These are phyloP conservation scores for Gentiana macrophylla DNA, from an alignment of 257 asterid species.

Conservation along the genomic window DNA sequence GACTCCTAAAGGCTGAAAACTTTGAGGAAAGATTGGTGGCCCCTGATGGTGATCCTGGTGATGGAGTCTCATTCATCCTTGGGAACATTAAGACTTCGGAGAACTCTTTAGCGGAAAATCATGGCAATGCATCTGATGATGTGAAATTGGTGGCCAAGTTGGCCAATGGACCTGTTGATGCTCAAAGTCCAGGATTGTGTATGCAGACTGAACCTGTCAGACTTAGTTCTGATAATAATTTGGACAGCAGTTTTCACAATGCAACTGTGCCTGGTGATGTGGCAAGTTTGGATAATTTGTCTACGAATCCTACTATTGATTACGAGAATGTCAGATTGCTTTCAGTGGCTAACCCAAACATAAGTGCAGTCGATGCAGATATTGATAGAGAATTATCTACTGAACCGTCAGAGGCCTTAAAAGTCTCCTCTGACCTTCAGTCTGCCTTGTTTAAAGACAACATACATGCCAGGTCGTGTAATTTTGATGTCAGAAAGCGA, in stretches of 20 bases:
- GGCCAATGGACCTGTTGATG: slow-evolving; percentile 20
- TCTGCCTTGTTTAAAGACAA: slow-evolving; percentile 16
- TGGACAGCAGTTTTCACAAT: slow-evolving; percentile 30
- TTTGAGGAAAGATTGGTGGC: slow-evolving; percentile 30
- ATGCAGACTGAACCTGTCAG: slow-evolving; percentile 19
- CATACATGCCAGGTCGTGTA: slow-evolving; percentile 18
- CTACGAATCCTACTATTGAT: slow-evolving; percentile 21
- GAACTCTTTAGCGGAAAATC: slow-evolving; percentile 23
- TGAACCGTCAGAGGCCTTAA: slow-evolving; percentile 20
- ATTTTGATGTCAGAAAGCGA: slow-evolving; percentile 33
- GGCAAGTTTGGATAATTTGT: slow-evolving; percentile 19
- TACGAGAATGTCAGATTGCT: slow-evolving; percentile 23
- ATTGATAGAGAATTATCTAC: slow-evolving; percentile 20
- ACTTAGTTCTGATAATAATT: slow-evolving; percentile 19
- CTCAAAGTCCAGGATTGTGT: slow-evolving; percentile 29
- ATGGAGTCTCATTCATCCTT: slow-evolving; percentile 55
- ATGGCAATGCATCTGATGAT: slow-evolving; percentile 29
- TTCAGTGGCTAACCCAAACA: slow-evolving; percentile 25
- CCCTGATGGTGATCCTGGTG: slow-evolving; percentile 48
- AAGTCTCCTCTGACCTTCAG: slow-evolving; percentile 18
- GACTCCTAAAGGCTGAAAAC: slow-evolving; percentile 50
- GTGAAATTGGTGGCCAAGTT: slow-evolving; percentile 16
- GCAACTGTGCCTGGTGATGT: slow-evolving; percentile 17
- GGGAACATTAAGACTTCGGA: slow-evolving; percentile 46
- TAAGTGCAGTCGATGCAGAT: slow-evolving; percentile 17